These are phyloP conservation scores for Urtica urens DNA, from an alignment of 306 rosid genomes.

Conservation along the genomic window DNA sequence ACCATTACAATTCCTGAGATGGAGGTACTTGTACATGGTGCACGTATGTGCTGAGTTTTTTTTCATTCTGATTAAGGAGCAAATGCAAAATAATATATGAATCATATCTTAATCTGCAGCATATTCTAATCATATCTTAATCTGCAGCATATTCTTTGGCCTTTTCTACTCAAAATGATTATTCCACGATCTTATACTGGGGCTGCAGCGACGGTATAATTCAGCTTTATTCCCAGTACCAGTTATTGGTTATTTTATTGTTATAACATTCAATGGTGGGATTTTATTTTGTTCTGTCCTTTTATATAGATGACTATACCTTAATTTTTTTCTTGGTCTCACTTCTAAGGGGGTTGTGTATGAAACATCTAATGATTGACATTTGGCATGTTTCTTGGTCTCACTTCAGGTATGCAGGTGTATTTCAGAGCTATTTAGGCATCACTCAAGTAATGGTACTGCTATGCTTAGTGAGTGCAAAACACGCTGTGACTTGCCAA, in stretches of 20 bases:
- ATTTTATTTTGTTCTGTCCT: too few species aligned
- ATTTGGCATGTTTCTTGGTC: too few species aligned
- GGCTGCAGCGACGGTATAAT: conserved; percentile 75
- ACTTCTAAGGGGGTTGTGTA: too few species aligned
- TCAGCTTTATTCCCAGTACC: background rate
- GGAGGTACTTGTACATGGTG: conserved; percentile 64
- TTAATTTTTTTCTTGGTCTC: too few species aligned
- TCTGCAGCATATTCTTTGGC: conserved; percentile 90
- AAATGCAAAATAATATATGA: background rate
- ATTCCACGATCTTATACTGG: conserved; percentile 65
- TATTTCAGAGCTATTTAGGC: conserved; percentile 85
- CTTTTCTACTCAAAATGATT: conserved; percentile 87
- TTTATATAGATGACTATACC: too few species aligned
- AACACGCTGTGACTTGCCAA: conserved; percentile 64
- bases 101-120: too few species aligned
- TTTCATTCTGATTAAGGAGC: background rate
- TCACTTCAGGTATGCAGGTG: conserved; percentile 78
- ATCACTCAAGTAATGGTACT: conserved; percentile 41
- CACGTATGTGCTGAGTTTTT: too few species aligned
- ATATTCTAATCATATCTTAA: background rate
- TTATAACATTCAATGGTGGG: too few species aligned
- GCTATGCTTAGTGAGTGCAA: conserved; percentile 68
- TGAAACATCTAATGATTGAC: too few species aligned
- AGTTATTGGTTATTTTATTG: background rate
- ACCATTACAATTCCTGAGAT: conserved; percentile 94